Conservation (phyloP, 768 basidiomycete species). For the Kwoniella sp. region DNA sequence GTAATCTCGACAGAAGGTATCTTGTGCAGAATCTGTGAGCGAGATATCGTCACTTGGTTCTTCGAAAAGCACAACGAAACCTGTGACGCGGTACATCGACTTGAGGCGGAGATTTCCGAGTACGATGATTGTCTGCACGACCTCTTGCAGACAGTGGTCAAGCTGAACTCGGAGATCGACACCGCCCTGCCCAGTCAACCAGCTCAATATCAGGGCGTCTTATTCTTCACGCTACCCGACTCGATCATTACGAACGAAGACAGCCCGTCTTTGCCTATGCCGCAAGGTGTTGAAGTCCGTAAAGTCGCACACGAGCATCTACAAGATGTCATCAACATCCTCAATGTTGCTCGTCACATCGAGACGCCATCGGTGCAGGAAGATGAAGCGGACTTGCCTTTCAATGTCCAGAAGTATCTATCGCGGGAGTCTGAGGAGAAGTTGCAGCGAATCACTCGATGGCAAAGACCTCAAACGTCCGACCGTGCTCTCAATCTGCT, state of each 20-base stretch:
- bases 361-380: conserved; percentile 85
- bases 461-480: conserved; percentile 79
- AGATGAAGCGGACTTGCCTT: conserved; percentile 75
- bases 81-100: conserved; percentile 87
- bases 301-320: conserved; percentile 61
- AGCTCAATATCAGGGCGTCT: conserved; percentile 39
- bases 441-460: conserved; percentile 73
- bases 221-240: conserved; percentile 38
- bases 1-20: conserved; percentile 78
- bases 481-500: conserved; percentile 79
- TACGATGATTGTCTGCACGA: conserved; percentile 90
- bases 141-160: conserved; percentile 77
- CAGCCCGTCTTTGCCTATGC: conserved; percentile 13
- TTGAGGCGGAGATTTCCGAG: conserved; percentile 90
- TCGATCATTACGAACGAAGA: conserved; percentile 26
- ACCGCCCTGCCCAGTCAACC: conserved; percentile 59
- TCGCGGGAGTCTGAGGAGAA: conserved; percentile 85
- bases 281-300: conserved; percentile 34
- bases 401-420: conserved; percentile 84
- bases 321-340: conserved; percentile 79
- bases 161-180: conserved; percentile 62
- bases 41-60: conserved; percentile 95
- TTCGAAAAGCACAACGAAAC: conserved; percentile 99
- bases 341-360: conserved; percentile 73
- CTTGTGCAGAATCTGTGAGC: conserved; percentile 95